Evolutionary conservation across 2,329 filamentous ascomycete genomes (phyloP), one percentile per base, ranked within the genome.

Genomic region (Dothideomycetidae sp.): DNA sequence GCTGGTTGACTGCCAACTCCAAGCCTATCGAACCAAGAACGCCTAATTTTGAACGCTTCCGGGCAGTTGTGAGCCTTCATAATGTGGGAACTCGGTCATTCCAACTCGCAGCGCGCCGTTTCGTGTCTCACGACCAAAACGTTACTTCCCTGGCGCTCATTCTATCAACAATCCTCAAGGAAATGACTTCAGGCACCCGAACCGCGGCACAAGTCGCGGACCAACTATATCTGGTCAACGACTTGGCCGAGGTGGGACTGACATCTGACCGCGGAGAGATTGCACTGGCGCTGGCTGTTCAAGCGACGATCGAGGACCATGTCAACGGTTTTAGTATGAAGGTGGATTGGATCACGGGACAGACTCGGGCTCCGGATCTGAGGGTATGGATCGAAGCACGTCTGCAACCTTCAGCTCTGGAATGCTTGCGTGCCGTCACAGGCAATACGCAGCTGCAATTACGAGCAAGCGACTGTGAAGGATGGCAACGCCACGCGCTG

Each of bases 211-310:
- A n/a, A n/a, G n/a, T n/a, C n/a, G n/a, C n/a, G n/a, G n/a, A n/a
- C n/a, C n/a, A n/a, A n/a, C n/a, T n/a, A n/a, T n/a, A n/a, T n/a
- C n/a, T n/a, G n/a, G n/a, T n/a, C n/a, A n/a, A n/a, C n/a, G n/a
- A n/a, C n/a, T n/a, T n/a, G n/a, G n/a, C n/a, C n/a, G 21, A 26
- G 21, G n/a, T 26, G n/a, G 21, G 21, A 26, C n/a, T 26, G n/a
- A n/a, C 7, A 7, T 7, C 7, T 7, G 21, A 26, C 7, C n/a
- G 7, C 7, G 21, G 21, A 26, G 21, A n/a, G 21, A 7, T n/a
- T 18, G 63, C 80, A 23, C 78, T 84, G 49, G 81, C 78, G 11
- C 74, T 79, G 53, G 67, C 79, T 16, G 76, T 84, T 66, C 69
- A 83, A 50, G 59, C 60, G 23, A 64, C 77, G 41, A 74, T 85